Conservation (phyloP, 176 grass and related monocot species). For the Calamus simplicifolius region DNA sequence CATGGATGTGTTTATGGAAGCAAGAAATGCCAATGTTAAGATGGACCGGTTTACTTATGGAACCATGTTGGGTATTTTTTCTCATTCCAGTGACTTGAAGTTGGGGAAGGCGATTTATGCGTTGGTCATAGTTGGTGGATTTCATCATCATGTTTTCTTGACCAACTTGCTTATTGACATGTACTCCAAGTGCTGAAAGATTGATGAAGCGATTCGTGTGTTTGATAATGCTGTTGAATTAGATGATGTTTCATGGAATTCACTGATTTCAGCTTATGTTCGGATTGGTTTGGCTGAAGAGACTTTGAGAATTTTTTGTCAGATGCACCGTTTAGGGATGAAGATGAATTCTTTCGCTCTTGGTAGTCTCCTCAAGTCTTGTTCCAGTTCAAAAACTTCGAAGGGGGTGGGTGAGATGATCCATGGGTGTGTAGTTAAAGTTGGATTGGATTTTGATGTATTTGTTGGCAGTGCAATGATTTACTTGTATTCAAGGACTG, state of each 20-base stretch:
- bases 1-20: slow-evolving; percentile 20
- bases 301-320: slow-evolving; percentile 28
- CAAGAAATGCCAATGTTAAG: slow-evolving; percentile 7
- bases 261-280: slow-evolving; percentile 43
- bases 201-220: slow-evolving; percentile 25
- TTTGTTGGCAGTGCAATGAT: slow-evolving; percentile 50
- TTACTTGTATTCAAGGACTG: slow-evolving; percentile 53
- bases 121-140: slow-evolving; percentile 25
- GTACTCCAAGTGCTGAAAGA: slow-evolving; percentile 47
- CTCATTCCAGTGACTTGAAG: slow-evolving; percentile 7
- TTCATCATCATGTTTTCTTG: slow-evolving; percentile 24
- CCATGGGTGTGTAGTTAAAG: slow-evolving; percentile 59
- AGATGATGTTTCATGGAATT: slow-evolving; percentile 66
- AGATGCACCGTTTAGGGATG: slow-evolving; percentile 25
- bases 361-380: slow-evolving; percentile 61
- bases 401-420: slow-evolving; percentile 25
- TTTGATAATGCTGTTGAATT: slow-evolving; percentile 28
- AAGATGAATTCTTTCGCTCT: slow-evolving; percentile 60
- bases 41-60: slow-evolving; percentile 48
- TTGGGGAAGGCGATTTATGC: slow-evolving; percentile 41
- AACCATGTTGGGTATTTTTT: slow-evolving; percentile 31
- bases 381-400: slow-evolving; percentile 4
- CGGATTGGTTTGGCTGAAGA: slow-evolving; percentile 14
- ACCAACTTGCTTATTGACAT: slow-evolving; percentile 56
- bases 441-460: slow-evolving; percentile 35